A percentile compares a stretch with the other conserved stretches of the same genome.
These are phyloP conservation scores for Phytopythium vexans DNA, from an alignment of 352 stramenopile genomes.

Conservation along the genomic window DNA sequence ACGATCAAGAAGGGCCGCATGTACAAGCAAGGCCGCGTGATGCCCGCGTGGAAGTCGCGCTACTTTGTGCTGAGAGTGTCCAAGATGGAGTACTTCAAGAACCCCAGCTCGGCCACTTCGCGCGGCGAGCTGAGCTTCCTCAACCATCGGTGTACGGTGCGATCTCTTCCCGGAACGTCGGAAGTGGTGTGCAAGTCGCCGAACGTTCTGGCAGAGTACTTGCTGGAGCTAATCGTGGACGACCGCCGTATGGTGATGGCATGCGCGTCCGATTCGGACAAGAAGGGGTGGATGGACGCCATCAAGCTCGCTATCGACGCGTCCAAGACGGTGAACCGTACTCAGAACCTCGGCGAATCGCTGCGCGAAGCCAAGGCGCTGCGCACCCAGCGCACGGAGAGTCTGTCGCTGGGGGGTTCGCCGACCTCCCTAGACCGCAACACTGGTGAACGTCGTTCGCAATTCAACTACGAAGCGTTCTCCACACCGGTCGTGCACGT, in stretches of 20 bases:
- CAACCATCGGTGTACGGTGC: slow-evolving; percentile 73
- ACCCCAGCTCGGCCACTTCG: slow-evolving; percentile 68
- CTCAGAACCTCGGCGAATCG: too few species aligned
- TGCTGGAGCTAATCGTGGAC: slow-evolving; percentile 72
- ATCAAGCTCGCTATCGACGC: slow-evolving; percentile 85
- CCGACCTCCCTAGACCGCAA: slow-evolving; percentile 64
- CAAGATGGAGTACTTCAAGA: slow-evolving; percentile 86
- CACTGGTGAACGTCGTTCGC: slow-evolving; percentile 62
- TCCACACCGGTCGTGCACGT: slow-evolving; percentile 78
- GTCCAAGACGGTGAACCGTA: slow-evolving; percentile 78
- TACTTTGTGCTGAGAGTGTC: slow-evolving; percentile 87
- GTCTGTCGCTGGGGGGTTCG: slow-evolving; percentile 55
- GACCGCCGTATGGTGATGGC: slow-evolving; percentile 82
- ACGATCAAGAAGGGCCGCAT: slow-evolving; percentile 88
- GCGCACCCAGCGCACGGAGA: slow-evolving; percentile 65
- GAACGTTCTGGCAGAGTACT: slow-evolving; percentile 66
- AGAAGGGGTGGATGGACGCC: slow-evolving; percentile 85
- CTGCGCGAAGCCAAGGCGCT: slow-evolving; percentile 48
- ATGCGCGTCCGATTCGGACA: slow-evolving; percentile 79
- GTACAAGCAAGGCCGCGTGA: slow-evolving; percentile 85
- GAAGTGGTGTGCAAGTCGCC: slow-evolving; percentile 75
- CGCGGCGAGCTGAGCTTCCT: slow-evolving; percentile 82
- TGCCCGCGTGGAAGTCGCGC: slow-evolving; percentile 84
- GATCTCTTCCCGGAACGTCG: slow-evolving; percentile 50
- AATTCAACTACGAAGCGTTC: slow-evolving; percentile 86